Percentiles rank a stretch among this genome's conserved stretches.
These are phyloP conservation scores for Sanghuangporus sanghuang DNA, from an alignment of 1,284 basidiomycete species.

Conservation along the genomic window DNA sequence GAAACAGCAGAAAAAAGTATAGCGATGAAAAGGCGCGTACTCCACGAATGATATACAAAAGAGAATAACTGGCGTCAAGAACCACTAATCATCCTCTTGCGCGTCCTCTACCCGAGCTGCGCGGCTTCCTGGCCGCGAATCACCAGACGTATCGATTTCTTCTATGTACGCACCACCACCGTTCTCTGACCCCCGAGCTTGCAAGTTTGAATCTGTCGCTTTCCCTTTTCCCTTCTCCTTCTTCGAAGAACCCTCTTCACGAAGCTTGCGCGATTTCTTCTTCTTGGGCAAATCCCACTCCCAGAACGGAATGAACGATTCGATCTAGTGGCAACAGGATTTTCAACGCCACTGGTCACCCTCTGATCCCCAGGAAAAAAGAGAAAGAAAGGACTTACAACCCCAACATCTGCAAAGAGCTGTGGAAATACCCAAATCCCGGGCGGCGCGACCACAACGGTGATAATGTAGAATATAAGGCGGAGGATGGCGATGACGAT, in stretches of 20 bases:
- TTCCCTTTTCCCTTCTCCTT: slow-evolving; percentile 22
- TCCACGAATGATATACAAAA: background rate
- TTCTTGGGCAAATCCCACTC: slow-evolving; percentile 96
- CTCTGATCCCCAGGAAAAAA: slow-evolving; percentile 8
- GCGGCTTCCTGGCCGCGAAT: slow-evolving; percentile 56
- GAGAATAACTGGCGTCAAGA: background rate
- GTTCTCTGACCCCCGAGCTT: slow-evolving; percentile 18
- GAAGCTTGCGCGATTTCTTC: slow-evolving; percentile 71
- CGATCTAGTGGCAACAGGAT: slow-evolving; percentile 55
- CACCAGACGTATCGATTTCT: slow-evolving; percentile 48
- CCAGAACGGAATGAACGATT: slow-evolving; percentile 97
- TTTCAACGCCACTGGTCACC: background rate
- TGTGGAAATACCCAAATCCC: slow-evolving; percentile 99
- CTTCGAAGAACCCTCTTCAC: slow-evolving; percentile 37
- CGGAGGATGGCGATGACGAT: slow-evolving; percentile 90
- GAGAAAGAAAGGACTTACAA: slow-evolving; percentile 57
- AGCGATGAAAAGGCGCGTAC: background rate
- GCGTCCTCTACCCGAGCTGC: slow-evolving; percentile 55
- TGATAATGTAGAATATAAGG: slow-evolving; percentile 91
- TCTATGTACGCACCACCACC: slow-evolving; percentile 42
- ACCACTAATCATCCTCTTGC: slow-evolving; percentile 36
- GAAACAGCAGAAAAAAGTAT: background rate
- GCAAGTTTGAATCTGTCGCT: slow-evolving; percentile 19
- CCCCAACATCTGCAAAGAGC: slow-evolving; percentile 97
- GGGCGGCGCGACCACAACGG: slow-evolving; percentile 79